These are phyloP conservation scores for Lobosporangium transversale DNA, from an alignment of 192 early-diverging fungal species.

Conservation along the genomic window DNA sequence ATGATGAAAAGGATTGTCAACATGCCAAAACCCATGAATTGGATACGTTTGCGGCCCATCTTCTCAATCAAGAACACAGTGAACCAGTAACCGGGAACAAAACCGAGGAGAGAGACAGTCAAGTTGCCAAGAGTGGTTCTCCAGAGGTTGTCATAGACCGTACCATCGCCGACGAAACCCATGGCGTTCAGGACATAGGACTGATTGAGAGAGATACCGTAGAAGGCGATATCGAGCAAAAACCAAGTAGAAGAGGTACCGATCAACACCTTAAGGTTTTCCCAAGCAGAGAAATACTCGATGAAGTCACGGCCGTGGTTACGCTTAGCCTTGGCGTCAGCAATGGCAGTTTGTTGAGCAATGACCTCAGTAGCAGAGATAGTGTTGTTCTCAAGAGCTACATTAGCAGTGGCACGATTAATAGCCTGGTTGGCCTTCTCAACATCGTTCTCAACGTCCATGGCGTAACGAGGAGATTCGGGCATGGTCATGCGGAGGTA, in stretches of 20 bases:
- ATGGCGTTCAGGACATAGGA: slow-evolving; percentile 78
- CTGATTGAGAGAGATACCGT: slow-evolving; percentile 77
- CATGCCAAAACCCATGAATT: slow-evolving; percentile 86
- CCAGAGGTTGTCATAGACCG: slow-evolving; percentile 67
- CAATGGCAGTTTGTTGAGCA: slow-evolving; percentile 46
- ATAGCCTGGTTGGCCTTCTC: slow-evolving; percentile 49
- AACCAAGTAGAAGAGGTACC: slow-evolving; percentile 84
- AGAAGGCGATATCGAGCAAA: slow-evolving; percentile 81
- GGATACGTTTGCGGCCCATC: slow-evolving; percentile 93
- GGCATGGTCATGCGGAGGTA: slow-evolving; percentile 91
- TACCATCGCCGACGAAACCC: slow-evolving; percentile 68
- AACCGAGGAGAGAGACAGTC: slow-evolving; percentile 87
- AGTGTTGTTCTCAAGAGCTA: slow-evolving; percentile 69
- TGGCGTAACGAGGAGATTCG: slow-evolving; percentile 87
- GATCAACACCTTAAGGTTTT: slow-evolving; percentile 82
- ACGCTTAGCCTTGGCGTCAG: slow-evolving; percentile 47
- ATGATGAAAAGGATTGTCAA: slow-evolving; percentile 81
- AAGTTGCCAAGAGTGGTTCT: slow-evolving; percentile 88
- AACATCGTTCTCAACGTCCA: slow-evolving; percentile 62
- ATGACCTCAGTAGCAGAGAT: slow-evolving; percentile 60
- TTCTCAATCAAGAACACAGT: slow-evolving; percentile 89
- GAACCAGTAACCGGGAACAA: slow-evolving; percentile 97
- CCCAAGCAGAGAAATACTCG: slow-evolving; percentile 82
- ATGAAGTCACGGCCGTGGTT: slow-evolving; percentile 69
- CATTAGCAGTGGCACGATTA: slow-evolving; percentile 56